phyloP scores from a whole-genome alignment of 805 yeast genomes.

The Wickerhamomyces kurtzmanii region DNA sequence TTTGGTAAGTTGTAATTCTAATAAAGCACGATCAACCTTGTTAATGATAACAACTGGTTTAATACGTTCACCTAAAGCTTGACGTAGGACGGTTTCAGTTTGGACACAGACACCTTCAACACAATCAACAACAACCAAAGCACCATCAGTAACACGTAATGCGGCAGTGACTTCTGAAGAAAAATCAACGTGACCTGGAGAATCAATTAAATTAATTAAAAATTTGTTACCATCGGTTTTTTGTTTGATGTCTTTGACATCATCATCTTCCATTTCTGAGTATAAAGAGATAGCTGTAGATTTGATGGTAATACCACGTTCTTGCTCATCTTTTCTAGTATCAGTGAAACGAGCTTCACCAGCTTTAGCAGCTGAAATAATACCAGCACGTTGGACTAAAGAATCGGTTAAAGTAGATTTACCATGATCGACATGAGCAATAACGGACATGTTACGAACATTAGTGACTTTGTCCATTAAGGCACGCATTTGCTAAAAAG shows the following conservation, averaged over 20 bases:
- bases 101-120: slow-evolving; percentile 99
- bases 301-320: slow-evolving; percentile 99
- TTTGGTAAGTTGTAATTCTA: slow-evolving; percentile 97
- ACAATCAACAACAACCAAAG: slow-evolving; percentile 97
- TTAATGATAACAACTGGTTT: slow-evolving; percentile 97
- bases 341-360: slow-evolving; percentile 99
- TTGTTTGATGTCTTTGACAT: slow-evolving; percentile 87
- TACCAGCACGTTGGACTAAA: slow-evolving; percentile 98
- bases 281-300: slow-evolving; percentile 96
- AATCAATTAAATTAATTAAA: slow-evolving; percentile 96
- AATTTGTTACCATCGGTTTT: slow-evolving; percentile 77
- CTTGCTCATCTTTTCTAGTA: slow-evolving; percentile 99
- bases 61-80: slow-evolving; percentile 98
- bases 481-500: slow-evolving; percentile 78
- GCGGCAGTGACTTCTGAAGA: slow-evolving; percentile 99
- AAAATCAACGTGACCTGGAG: slow-evolving; percentile 99
- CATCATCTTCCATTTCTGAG: slow-evolving; percentile 81
- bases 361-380: slow-evolving; percentile 98
- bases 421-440: slow-evolving; percentile 99
- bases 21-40: slow-evolving; percentile 99
- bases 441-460: slow-evolving; percentile 99
- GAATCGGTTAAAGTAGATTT: slow-evolving; percentile 99
- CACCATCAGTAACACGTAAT: slow-evolving; percentile 99
- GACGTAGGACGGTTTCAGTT: slow-evolving; percentile 99
- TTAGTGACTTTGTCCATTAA: slow-evolving; percentile 99